Percentiles rank a stretch among this genome's conserved stretches.
Conservation (phyloP, 805 yeast genomes). For the Kregervanrija delftensis region DNA sequence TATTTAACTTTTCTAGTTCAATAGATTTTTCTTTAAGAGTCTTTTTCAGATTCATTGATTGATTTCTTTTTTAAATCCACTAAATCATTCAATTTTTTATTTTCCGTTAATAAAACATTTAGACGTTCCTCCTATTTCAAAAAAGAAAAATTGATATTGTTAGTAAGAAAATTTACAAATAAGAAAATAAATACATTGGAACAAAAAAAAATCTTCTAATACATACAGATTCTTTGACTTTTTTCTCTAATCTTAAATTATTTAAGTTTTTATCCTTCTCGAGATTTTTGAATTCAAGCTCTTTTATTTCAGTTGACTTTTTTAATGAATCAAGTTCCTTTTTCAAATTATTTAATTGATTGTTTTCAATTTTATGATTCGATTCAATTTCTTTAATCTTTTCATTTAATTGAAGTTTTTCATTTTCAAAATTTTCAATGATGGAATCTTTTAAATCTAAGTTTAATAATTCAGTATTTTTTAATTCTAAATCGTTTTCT, state of each 20-base stretch:
- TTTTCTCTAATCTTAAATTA: constrained; percentile 28
- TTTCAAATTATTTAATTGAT: constrained; percentile 8
- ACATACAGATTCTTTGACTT: constrained; percentile 27
- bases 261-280: constrained; percentile 25
- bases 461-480: background rate
- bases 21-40: constrained; percentile 30
- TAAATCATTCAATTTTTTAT: constrained; percentile 33
- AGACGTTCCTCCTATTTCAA: background rate
- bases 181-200: background rate
- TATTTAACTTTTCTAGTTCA: constrained; percentile 21
- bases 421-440: constrained; percentile 7
- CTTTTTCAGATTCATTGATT: constrained; percentile 27
- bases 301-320: constrained; percentile 25
- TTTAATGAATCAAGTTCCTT: constrained; percentile 28
- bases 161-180: no score
- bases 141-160: background rate
- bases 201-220: background rate
- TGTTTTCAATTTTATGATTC: constrained; percentile 2
- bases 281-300: constrained; percentile 25
- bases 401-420: constrained; percentile 12
- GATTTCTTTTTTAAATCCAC: constrained; percentile 21
- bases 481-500: constrained; percentile 20
- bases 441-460: background rate
- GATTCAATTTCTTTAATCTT: constrained; percentile 10
- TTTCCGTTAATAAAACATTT: constrained; percentile 12